phyloP scores from a whole-genome alignment of 176 grass and related monocot species.

The Rhynchospora tenuis region DNA sequence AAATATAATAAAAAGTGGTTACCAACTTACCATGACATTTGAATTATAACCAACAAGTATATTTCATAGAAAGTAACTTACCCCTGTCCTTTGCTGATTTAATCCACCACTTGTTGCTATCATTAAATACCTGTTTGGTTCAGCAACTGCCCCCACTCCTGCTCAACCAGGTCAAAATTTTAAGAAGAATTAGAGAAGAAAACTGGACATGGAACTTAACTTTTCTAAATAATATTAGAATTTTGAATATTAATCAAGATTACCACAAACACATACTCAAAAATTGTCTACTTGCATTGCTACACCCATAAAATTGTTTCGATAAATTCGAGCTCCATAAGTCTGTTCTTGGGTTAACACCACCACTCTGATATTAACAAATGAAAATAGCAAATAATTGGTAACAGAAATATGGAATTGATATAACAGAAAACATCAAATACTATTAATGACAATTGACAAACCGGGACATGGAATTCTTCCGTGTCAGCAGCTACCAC shows the following conservation, averaged over 20 bases:
- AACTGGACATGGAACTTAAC: neutral
- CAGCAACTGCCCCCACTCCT: slow-evolving; percentile 46
- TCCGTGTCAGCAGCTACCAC: slow-evolving; percentile 37
- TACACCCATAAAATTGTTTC: slow-evolving; percentile 63
- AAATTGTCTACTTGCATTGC: slow-evolving; percentile 56
- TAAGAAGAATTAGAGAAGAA: neutral
- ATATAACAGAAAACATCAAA: neutral
- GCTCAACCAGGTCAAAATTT: slow-evolving; percentile 11
- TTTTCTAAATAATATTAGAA: neutral
- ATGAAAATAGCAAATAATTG: slow-evolving; percentile 11
- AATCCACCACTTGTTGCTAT: slow-evolving; percentile 93
- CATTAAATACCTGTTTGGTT: slow-evolving; percentile 71
- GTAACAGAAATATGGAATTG: neutral
- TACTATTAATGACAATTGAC: slow-evolving; percentile 9
- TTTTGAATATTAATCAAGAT: slow-evolving; percentile 8
- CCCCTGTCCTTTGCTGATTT: slow-evolving; percentile 98
- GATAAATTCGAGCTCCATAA: slow-evolving; percentile 71
- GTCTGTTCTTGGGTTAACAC: slow-evolving; percentile 34
- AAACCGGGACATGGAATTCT: slow-evolving; percentile 52
- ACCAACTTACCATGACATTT: neutral
- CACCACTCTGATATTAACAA: slow-evolving; percentile 49
- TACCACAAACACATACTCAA: slow-evolving; percentile 29
- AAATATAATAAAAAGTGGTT: neutral
- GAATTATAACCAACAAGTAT: neutral
- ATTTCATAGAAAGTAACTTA: slow-evolving; percentile 31